phyloP scores from a whole-genome alignment of 805 yeast genomes.

The Saturnispora ahearnii region DNA sequence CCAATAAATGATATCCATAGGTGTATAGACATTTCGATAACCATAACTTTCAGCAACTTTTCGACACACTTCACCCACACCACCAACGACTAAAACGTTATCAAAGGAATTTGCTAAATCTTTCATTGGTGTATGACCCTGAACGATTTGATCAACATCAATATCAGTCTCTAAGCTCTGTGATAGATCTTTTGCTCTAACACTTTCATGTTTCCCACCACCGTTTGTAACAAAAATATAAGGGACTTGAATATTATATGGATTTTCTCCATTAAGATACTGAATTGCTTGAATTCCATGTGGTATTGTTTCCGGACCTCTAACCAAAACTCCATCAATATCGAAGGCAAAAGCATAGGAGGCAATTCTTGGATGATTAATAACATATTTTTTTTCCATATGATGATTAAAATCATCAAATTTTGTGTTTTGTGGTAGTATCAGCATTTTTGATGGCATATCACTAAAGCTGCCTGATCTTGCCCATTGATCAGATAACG shows the following conservation, averaged over 20 bases:
- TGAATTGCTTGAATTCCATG: conserved; percentile 67
- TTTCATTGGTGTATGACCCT: conserved; percentile 91
- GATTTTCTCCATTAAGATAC: conserved; percentile 68
- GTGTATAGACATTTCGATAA: conserved; percentile 72
- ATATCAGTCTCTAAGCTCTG: conserved; percentile 51
- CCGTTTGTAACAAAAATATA: conserved; percentile 86
- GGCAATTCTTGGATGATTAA: conserved; percentile 67
- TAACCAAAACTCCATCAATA: conserved; percentile 82
- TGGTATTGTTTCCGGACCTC: conserved; percentile 79
- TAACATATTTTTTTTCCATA: conserved; percentile 40
- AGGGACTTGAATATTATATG: conserved; percentile 70
- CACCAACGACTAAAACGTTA: conserved; percentile 82
- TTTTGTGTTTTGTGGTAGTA: not conserved
- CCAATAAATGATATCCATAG: conserved; percentile 78
- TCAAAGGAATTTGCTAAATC: conserved; percentile 60
- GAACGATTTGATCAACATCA: conserved; percentile 73
- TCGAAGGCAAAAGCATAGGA: conserved; percentile 88
- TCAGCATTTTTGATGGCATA: conserved; percentile 33
- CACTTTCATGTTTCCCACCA: conserved; percentile 77
- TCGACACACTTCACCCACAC: conserved; percentile 76
- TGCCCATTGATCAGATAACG: conserved; percentile 66
- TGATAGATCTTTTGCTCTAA: conserved; percentile 63
- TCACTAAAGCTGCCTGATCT: conserved; percentile 2
- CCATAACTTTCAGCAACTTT: conserved; percentile 80
- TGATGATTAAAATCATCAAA: conserved; percentile 9